Evolutionary conservation across 805 yeast species (phyloP).

Genomic region (Ogataea methylovora): DNA sequence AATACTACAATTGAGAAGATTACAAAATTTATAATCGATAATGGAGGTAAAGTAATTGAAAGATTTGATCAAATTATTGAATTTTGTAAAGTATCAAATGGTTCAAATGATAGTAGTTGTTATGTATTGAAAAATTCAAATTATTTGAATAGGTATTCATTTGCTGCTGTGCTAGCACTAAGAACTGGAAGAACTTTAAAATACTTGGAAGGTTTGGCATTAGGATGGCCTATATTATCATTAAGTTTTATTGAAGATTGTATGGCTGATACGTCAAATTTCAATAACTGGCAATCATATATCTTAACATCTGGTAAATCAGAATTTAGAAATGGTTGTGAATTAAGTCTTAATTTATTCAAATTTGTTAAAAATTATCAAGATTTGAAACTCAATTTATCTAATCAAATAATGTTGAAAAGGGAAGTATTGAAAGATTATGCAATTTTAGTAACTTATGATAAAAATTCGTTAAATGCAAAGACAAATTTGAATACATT

Average conservation of each 20-base stretch:
- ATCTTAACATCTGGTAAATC: conserved; percentile 71
- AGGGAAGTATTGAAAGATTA: conserved; percentile 23
- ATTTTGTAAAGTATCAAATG: background rate
- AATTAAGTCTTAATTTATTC: conserved; percentile 39
- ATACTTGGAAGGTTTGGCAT: conserved; percentile 66
- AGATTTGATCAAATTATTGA: conserved; percentile 7
- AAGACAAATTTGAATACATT: conserved; percentile 20
- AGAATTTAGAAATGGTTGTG: conserved; percentile 22
- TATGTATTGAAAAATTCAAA: background rate
- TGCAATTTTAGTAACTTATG: conserved; percentile 31
- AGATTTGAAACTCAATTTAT: conserved; percentile 18
- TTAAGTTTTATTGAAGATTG: conserved; percentile 49
- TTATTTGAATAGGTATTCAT: conserved; percentile 24
- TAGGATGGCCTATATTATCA: conserved; percentile 83
- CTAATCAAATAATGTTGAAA: conserved; percentile 37
- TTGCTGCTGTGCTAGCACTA: conserved; percentile 62
- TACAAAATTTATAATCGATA: conserved; percentile 24
- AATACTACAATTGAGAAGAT: conserved; percentile 25
- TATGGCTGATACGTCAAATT: conserved; percentile 14
- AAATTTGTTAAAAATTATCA: conserved; percentile 33
- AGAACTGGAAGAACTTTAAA: conserved; percentile 60
- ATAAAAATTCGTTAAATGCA: no score
- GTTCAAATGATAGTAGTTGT: background rate
- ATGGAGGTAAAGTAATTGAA: conserved; percentile 37
- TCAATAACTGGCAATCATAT: conserved; percentile 42